Base-by-base conservation (phyloP, 1,284 basidiomycete genomes). In the Grifola frondosa region DNA sequence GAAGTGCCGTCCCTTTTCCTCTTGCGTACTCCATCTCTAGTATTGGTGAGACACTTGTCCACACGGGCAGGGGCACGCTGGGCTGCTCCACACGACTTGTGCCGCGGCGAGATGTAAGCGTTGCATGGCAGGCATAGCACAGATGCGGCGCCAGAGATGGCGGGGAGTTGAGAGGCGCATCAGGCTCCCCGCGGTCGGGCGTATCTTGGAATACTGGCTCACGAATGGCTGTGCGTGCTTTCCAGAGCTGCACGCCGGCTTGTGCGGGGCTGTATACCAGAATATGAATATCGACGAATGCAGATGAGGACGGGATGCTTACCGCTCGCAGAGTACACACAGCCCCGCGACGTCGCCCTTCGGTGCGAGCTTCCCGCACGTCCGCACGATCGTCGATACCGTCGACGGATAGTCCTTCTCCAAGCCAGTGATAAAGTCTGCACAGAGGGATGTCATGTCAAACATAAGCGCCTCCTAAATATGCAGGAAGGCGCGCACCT, bases 371-470 rank as follows among this genome's bases (percentile, higher is more conserved):
- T 95, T 95, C 19, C 77, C 82, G 49, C 88, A 91, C 0, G 91
- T 95, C 33, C 87, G 77, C 20, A 82, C 84, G 42, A 95, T 91
- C 0, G 91, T 86, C 6, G 89, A 91, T 4, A 95, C 91, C 0
- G 92, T 95, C 0, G 91, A 89, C 0, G 92, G 91, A 62, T 90
- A 94, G 56, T 91, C 81, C 33, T 77, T 80, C 62, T 91, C 89
- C 17, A 95, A 63, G 0, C 84, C 82, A 13, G 85, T 69, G 48
- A 95, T 89, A 60, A 95, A 95, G 59, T 85, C 91, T 92, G 40
- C 5, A 12, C 32, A 2, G 13, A 22, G 4, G 11, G 9, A 11
- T 33, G 3, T 42, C 21, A 13, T 12, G 34, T 4, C 13, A 12
- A 16, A 35, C 0, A 6, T 30, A 26, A 10, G 22, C 20, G 26